Evolutionary conservation across 257 asterid species (phyloP), one percentile per base, ranked within the genome.

Genomic region (Leptodermis oblonga): DNA sequence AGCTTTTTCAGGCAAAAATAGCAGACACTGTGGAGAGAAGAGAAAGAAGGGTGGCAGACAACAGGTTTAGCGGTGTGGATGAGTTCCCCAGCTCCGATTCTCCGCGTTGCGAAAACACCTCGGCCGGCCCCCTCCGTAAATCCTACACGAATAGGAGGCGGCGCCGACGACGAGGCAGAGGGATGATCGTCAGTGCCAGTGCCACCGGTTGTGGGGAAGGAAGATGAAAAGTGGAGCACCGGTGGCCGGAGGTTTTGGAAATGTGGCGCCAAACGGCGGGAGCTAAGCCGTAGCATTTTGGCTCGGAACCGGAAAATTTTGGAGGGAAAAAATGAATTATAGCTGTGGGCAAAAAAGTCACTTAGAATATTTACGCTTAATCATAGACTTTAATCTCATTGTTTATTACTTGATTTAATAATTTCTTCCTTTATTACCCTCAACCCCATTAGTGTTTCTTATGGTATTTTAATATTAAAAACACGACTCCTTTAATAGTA

Each of bases 51-150:
- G 74, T 89, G 94, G 49, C 86, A 74, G 31, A 92, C 65, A 10
- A 82, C 23, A 60, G 96, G 90, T 68, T 82, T 76, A 25, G 94
- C 96, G 2, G 86, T 76, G 80, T 89, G 96, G 77, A 92, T 88
- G 77, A 87, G 81, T 42, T 89, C 92, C 62, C 96, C 98, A 62
- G 84, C 71, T 34, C 66, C 83, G 74, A 92, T 79, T 68, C 71
- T 74, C 70, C 88, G 82, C 23, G 83, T 74, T n/a, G 96, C 95
- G 68, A 92, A 86, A 31, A 82, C 84, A 26, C 89, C 88, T 69
- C 98, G 84, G 26, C 98, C 98, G 1, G 84, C 82, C 26, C 80
- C 62, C 45, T 81, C 82, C 13, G 87, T 85, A 71, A 74, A 74
- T 26, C 78, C 80, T 25, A 89, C 86, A 30, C 65, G 74, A 45